phyloP scores from a whole-genome alignment of 2,329 filamentous ascomycete species.

The Blastomyces parvus region DNA sequence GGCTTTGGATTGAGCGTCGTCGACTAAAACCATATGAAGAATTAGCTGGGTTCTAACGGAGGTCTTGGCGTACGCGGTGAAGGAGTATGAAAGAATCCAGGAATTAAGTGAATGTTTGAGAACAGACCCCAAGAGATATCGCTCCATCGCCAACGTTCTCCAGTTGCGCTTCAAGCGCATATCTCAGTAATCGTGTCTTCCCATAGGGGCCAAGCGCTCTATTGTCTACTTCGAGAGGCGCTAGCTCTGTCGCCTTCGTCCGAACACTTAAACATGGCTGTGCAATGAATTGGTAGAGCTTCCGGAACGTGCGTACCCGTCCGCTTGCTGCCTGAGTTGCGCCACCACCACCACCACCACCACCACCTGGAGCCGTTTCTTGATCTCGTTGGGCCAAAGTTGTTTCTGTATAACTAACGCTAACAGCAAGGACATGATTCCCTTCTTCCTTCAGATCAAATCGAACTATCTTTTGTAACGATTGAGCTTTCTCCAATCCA shows the following conservation, averaged over 20 bases:
- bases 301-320: slow-evolving; percentile 76
- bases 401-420: slow-evolving; percentile 87
- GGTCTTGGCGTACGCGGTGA: neutral
- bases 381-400: slow-evolving; percentile 34
- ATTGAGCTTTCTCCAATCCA: slow-evolving; percentile 35
- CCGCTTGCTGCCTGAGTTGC: slow-evolving; percentile 43
- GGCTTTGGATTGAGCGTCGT: slow-evolving; percentile 42
- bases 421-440: slow-evolving; percentile 85
- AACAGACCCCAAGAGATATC: slow-evolving; percentile 61
- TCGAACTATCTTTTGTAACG: slow-evolving; percentile 68
- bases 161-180: slow-evolving; percentile 84
- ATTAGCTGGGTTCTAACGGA: neutral
- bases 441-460: slow-evolving; percentile 93
- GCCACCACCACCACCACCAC: slow-evolving; percentile 12
- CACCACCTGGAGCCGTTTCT: slow-evolving; percentile 19
- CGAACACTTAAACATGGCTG: slow-evolving; percentile 82
- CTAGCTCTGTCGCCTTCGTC: slow-evolving; percentile 68
- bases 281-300: slow-evolving; percentile 93
- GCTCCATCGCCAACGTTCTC: slow-evolving; percentile 85
- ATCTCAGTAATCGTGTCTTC: slow-evolving; percentile 40
- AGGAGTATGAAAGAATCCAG: neutral
- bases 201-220: slow-evolving; percentile 38
- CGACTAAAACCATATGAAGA: slow-evolving; percentile 24
- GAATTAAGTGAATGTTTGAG: neutral
- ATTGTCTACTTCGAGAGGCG: slow-evolving; percentile 38